phyloP scores from a whole-genome alignment of 257 asterid species.

The Solanum phureja region DNA sequence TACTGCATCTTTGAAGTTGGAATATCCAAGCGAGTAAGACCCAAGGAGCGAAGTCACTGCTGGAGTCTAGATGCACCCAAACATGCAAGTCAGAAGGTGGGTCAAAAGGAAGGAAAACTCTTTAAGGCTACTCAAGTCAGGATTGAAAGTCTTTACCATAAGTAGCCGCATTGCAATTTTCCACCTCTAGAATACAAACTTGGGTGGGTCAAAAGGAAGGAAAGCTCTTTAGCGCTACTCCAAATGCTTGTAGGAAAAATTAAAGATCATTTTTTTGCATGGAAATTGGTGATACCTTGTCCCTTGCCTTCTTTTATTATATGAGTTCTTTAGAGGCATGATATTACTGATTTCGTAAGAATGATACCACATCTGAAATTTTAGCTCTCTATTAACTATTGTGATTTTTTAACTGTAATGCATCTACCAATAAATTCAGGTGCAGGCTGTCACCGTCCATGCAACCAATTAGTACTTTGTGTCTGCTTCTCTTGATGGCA shows the following conservation, averaged over 20 bases:
- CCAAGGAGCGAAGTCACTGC: too few relatives aligned
- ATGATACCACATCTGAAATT: background rate
- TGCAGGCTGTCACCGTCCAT: slow-evolving; percentile 92
- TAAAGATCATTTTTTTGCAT: background rate
- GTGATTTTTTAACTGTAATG: background rate
- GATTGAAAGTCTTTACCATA: background rate
- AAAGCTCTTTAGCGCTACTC: background rate
- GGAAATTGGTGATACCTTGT: background rate
- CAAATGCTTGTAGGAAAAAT: background rate
- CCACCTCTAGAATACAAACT: background rate
- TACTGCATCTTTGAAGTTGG: too few relatives aligned
- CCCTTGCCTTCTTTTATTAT: background rate
- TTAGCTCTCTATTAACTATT: background rate
- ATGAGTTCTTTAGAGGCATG: background rate
- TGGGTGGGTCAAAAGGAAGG: background rate
- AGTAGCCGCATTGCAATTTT: background rate
- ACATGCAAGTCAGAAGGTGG: too few relatives aligned
- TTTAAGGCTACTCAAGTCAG: too few relatives aligned
- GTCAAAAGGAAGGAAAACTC: too few relatives aligned
- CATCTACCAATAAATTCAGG: slow-evolving; percentile 32
- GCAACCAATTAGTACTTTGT: slow-evolving; percentile 87
- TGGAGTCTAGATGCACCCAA: too few relatives aligned
- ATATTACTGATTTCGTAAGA: background rate
- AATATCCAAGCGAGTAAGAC: too few relatives aligned
- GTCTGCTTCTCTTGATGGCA: slow-evolving; percentile 83